Evolutionary conservation across 495 filamentous ascomycete genomes (phyloP), one percentile per base, ranked within the genome.

Genomic region (Trichoderma parareesei): DNA sequence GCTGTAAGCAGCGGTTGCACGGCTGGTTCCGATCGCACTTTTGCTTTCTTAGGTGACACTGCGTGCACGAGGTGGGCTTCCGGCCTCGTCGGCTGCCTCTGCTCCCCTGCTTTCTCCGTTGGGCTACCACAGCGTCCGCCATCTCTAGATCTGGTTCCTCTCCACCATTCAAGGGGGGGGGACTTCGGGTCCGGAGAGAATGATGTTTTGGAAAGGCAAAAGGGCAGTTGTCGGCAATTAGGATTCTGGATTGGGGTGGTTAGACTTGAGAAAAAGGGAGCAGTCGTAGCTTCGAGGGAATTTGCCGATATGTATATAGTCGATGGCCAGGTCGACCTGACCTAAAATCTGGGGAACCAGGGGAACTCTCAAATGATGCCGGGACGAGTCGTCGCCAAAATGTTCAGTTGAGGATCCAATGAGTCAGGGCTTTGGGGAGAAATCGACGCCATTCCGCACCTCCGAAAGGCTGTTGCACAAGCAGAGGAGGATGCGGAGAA

Each of bases 1-100:
- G 53, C 53, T 57, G 53, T 11, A 57, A 10, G 33, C 53, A 57
- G 20, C 53, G 53, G 27, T 57, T 57, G 27, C 53, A 57, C 5
- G 53, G 53, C 27, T 57, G 53, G 9, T 57, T 57, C 14, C 53
- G 20, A 37, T 57, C 53, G 8, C 53, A 57, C 14, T 57, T 57
- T 6, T 57, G 53, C 53, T 57, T 57, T 10, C 53, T 57, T 27
- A 57, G 2, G 37, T 57, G 53, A 8, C 53, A 57, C 27, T 57
- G 53, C 27, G 53, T 57, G 18, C 53, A 57, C 8, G 53, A 57
- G 4, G 53, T 57, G 53, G 53, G 53, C 9, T 57, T 57, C 53
- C 53, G 53, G 53, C 53, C 53, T 57, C 53, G 20, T 57, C 33
- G 35, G 53, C 53, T 57, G 27, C 53, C 53, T 57, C 53, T 57